Conservation (phyloP, 2,329 filamentous ascomycete genomes). For the Penicillium sp. region DNA sequence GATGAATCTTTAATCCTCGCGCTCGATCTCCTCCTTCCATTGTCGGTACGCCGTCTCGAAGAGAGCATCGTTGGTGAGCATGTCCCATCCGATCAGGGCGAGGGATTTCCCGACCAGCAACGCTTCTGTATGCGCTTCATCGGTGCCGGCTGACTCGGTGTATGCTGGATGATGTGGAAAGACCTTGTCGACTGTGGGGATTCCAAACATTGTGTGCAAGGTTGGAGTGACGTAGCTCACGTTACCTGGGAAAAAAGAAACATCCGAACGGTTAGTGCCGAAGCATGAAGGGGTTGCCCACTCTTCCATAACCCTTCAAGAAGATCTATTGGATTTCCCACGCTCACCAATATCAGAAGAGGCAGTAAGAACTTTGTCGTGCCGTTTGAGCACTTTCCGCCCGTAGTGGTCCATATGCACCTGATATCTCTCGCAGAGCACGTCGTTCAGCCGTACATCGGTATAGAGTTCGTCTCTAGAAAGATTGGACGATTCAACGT, state of each 20-base stretch:
- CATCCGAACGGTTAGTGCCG: not conserved
- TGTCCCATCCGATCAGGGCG: slow-evolving; percentile 34
- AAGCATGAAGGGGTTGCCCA: not conserved
- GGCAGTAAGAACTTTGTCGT: slow-evolving; percentile 36
- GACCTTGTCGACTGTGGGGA: slow-evolving; percentile 34
- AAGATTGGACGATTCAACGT: not conserved
- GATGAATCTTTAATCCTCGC: slow-evolving; percentile 6
- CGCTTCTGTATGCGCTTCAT: slow-evolving; percentile 39
- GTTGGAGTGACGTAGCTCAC: slow-evolving; percentile 45
- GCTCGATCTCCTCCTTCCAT: slow-evolving; percentile 20
- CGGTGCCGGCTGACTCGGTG: slow-evolving; percentile 40
- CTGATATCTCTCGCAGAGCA: slow-evolving; percentile 42
- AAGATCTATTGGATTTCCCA: slow-evolving; percentile 8
- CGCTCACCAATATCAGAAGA: slow-evolving; percentile 43
- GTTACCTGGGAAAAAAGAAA: slow-evolving; percentile 35
- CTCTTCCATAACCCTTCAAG: not conserved
- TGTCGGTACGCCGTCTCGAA: slow-evolving; percentile 21
- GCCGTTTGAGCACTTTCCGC: slow-evolving; percentile 32
- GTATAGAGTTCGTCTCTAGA: slow-evolving; percentile 33
- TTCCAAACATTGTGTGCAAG: slow-evolving; percentile 46
- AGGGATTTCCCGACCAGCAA: slow-evolving; percentile 44
- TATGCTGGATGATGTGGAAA: slow-evolving; percentile 40
- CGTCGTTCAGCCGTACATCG: slow-evolving; percentile 43
- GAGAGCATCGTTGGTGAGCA: slow-evolving; percentile 21
- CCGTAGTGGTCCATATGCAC: slow-evolving; percentile 41